Evolutionary conservation across 2,329 filamentous ascomycete species (phyloP).

Genomic region (Pestalotiopsis sp.): DNA sequence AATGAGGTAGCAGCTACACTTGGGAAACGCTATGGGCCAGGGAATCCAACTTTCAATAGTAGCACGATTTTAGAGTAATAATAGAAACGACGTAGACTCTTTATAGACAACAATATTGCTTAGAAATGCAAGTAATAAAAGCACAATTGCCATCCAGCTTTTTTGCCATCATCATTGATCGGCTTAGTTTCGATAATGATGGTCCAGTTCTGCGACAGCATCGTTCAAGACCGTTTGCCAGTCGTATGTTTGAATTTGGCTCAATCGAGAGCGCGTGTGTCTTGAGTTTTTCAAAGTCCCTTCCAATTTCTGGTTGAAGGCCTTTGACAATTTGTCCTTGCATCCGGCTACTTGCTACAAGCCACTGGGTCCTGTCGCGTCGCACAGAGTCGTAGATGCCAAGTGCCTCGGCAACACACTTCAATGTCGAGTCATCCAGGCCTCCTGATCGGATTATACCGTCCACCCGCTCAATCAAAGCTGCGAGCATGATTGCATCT

Average conservation of each 20-base stretch:
- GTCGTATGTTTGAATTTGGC: not conserved
- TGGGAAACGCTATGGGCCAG: too few relatives aligned
- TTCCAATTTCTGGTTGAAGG: not conserved
- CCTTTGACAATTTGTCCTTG: not conserved
- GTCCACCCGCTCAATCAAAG: not conserved
- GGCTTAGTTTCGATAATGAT: not conserved
- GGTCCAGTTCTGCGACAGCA: not conserved
- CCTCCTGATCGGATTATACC: not conserved
- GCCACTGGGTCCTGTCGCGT: slow-evolving; percentile 42
- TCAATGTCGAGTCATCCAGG: slow-evolving; percentile 18
- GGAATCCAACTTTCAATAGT: too few relatives aligned
- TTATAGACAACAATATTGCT: too few relatives aligned
- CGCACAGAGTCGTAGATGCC: slow-evolving; percentile 37
- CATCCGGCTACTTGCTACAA: slow-evolving; percentile 33
- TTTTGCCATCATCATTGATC: not conserved
- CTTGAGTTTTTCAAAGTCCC: not conserved
- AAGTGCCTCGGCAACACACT: slow-evolving; percentile 31
- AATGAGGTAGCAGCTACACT: too few relatives aligned
- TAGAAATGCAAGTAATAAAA: too few relatives aligned
- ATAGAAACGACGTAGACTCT: too few relatives aligned
- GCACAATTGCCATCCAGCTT: too few relatives aligned
- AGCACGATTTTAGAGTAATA: too few relatives aligned
- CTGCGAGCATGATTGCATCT: slow-evolving; percentile 43
- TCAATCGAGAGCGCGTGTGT: not conserved
- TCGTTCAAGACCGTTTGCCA: not conserved